Evolutionary conservation across 352 stramenopile genomes (phyloP).

Genomic region (Proteromonas lacertae): DNA sequence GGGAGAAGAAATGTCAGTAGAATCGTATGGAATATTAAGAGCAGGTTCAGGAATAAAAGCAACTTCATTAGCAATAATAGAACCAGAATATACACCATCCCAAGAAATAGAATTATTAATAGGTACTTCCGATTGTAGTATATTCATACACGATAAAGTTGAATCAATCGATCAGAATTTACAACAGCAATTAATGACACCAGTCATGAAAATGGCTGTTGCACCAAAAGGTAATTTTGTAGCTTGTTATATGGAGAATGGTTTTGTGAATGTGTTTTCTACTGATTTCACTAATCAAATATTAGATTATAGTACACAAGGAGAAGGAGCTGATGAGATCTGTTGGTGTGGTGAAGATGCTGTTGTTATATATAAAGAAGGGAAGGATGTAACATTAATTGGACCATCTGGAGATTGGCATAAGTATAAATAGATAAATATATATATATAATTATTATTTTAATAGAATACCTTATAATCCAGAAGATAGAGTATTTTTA

Average conservation of each 20-base stretch:
- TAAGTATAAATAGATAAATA: neutral
- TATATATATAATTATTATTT: constrained; percentile 4
- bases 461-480: constrained; percentile 36
- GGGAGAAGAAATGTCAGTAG: neutral
- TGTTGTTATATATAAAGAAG: constrained; percentile 35
- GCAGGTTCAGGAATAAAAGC: neutral
- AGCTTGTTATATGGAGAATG: constrained; percentile 35
- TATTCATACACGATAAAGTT: neutral
- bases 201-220: constrained; percentile 32
- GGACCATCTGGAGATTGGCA: neutral
- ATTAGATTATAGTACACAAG: neutral
- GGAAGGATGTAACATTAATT: neutral
- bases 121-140: constrained; percentile 16
- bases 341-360: constrained; percentile 51
- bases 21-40: neutral
- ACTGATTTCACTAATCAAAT: neutral
- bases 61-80: constrained; percentile 37
- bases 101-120: constrained; percentile 34
- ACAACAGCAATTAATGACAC: constrained; percentile 25
- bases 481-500: constrained; percentile 21
- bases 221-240: constrained; percentile 38
- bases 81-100: constrained; percentile 30
- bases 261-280: constrained; percentile 34
- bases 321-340: constrained; percentile 21
- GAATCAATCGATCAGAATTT: constrained; percentile 15